phyloP scores from a whole-genome alignment of 164 flowering plant genomes.

The Euptelea pleiosperma region DNA sequence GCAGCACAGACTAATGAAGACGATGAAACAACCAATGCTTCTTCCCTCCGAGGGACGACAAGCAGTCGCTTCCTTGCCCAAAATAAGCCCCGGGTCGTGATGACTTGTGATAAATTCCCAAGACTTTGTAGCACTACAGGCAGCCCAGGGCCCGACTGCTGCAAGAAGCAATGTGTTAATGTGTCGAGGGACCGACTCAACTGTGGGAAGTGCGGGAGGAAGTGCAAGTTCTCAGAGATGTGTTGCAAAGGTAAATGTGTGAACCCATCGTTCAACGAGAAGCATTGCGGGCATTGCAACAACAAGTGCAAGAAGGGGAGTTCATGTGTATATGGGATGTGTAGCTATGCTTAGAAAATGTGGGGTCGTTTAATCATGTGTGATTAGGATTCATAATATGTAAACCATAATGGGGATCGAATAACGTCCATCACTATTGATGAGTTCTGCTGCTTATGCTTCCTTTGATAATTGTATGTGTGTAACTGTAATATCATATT shows the following conservation, averaged over 20 bases:
- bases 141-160: conserved; percentile 40
- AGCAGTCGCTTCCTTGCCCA: conserved; percentile 21
- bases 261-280: conserved; percentile 4
- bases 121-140: conserved; percentile 36
- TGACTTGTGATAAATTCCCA: conserved; percentile 14
- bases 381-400: too few species aligned
- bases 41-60: too few species aligned
- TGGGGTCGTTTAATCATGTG: too few species aligned
- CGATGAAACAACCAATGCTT: too few species aligned
- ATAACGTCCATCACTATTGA: too few species aligned
- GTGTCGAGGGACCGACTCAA: conserved; percentile 11
- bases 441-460: too few species aligned
- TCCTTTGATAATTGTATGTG: too few species aligned
- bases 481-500: too few species aligned
- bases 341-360: conserved; percentile 15
- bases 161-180: conserved; percentile 25
- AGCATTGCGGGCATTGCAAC: conserved; percentile 19
- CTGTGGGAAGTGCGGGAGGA: conserved; percentile 21
- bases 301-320: conserved; percentile 15
- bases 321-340: conserved; percentile 18
- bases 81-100: background rate
- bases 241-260: conserved; percentile 20
- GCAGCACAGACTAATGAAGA: too few species aligned
- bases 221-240: conserved; percentile 13
- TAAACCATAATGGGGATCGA: too few species aligned